A percentile compares a stretch with the other conserved stretches of the same genome.
Conservation (phyloP, 2,329 filamentous ascomycete species). For the Xylariaceae sp. region DNA sequence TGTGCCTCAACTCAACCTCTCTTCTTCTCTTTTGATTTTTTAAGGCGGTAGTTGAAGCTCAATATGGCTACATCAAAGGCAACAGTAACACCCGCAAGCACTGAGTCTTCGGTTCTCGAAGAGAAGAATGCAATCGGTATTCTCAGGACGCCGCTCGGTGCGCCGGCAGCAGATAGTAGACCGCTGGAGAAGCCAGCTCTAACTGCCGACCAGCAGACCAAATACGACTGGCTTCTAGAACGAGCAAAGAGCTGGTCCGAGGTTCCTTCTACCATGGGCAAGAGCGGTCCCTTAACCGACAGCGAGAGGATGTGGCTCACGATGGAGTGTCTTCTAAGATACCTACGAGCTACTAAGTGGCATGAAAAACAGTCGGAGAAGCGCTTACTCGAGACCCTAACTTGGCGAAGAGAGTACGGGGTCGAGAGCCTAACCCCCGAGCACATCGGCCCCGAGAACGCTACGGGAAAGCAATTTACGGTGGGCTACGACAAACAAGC, state of each 20-base stretch:
- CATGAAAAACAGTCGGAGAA: conserved; percentile 72
- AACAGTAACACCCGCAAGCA: conserved; percentile 6
- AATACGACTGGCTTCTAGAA: conserved; percentile 78
- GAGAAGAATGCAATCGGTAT: conserved; percentile 31
- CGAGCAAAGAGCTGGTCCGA: conserved; percentile 72
- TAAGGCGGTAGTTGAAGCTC: background rate
- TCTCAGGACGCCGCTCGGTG: conserved; percentile 59
- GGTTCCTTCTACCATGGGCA: conserved; percentile 60
- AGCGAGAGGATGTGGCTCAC: conserved; percentile 88
- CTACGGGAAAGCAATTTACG: conserved; percentile 93
- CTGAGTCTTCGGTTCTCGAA: conserved; percentile 22
- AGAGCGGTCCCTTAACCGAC: conserved; percentile 70
- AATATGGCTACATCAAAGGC: conserved; percentile 20
- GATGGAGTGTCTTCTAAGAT: conserved; percentile 87
- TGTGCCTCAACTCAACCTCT: no score
- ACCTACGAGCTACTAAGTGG: conserved; percentile 94
- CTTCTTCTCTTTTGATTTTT: background rate
- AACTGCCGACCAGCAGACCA: conserved; percentile 75
- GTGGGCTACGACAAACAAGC: conserved; percentile 84
- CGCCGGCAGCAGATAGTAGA: conserved; percentile 59
- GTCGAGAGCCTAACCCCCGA: conserved; percentile 78
- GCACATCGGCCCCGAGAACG: conserved; percentile 90
- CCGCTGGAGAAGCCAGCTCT: conserved; percentile 62
- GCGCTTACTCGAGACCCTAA: conserved; percentile 78
- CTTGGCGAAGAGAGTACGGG: conserved; percentile 91